Evolutionary conservation across 169 alveolate genomes (phyloP), one percentile per base, ranked within the genome.

Genomic region (Cryptosporidium baileyi): DNA sequence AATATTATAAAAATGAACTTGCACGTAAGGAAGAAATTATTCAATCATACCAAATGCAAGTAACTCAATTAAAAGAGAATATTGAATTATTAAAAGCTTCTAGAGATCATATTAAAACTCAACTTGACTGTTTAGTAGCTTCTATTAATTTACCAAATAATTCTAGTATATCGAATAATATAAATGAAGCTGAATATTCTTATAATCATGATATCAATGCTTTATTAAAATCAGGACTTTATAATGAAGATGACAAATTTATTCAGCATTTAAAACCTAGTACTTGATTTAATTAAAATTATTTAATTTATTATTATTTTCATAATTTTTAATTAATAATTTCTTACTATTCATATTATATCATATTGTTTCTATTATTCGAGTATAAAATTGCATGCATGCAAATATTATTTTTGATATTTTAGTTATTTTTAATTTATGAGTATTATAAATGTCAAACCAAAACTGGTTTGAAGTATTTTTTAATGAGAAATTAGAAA

Each of bases 51-150:
- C 74, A 74, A 3, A 61, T 22, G n/a, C 74, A 74, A 52, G 54
- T 74, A 13, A 51, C 32, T 5, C 85, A 74, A 24, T 36, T 54
- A 11, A 74, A 38, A 38, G 74, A 74, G 17, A 38, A 45, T 54
- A 60, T 74, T 19, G 67, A 74, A 15, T 17, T 74, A 36, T 74
- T 74, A 41, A 74, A 34, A n/a, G 65, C 85, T 32, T 74, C 85
- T 9, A 74, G 85, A 17, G 60, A 74, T 40, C 67, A 74, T 41
- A 32, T 51, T 32, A 74, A 74, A 38, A 15, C 38, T 24, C 47
- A 74, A 15, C 54, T 74, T 54, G 85, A 74, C 26, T 49, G 36
- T 11, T 40, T 74, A 11, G 43, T 61, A 32, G 34, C 67, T 52
- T 24, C 74, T 9, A 38, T 57, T 3, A 57, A 54, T 3, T 41